phyloP scores from a whole-genome alignment of 164 flowering plant genomes.

The Liquidambar formosana region DNA sequence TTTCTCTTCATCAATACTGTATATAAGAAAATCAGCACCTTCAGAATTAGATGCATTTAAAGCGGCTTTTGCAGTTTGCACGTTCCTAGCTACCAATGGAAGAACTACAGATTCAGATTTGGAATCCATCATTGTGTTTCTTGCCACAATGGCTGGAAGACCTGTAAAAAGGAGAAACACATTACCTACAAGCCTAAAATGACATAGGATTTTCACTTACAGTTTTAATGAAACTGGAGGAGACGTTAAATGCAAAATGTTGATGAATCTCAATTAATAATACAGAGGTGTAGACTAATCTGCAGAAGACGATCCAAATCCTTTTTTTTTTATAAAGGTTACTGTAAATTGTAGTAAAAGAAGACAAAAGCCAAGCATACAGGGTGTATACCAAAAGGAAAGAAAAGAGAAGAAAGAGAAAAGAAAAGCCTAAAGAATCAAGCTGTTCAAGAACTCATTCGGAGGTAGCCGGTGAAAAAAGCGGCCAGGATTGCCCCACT shows the following conservation, averaged over 20 bases:
- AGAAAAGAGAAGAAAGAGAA: too few species aligned
- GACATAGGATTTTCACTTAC: background rate
- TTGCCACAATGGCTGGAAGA: slow-evolving; percentile 88
- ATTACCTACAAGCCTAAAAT: background rate
- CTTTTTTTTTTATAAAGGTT: too few species aligned
- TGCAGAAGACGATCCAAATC: background rate
- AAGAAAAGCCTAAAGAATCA: too few species aligned
- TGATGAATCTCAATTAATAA: background rate
- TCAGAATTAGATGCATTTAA: slow-evolving; percentile 69
- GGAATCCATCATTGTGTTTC: slow-evolving; percentile 80
- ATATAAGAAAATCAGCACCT: slow-evolving; percentile 91
- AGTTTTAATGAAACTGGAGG: background rate
- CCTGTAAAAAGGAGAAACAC: slow-evolving; percentile 37
- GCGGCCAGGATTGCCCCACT: too few species aligned
- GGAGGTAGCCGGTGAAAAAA: too few species aligned
- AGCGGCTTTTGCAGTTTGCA: slow-evolving; percentile 59
- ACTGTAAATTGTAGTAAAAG: too few species aligned
- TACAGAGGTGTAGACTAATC: background rate
- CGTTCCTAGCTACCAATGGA: slow-evolving; percentile 79
- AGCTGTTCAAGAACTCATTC: too few species aligned
- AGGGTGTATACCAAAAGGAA: too few species aligned
- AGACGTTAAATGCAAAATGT: background rate
- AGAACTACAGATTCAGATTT: slow-evolving; percentile 67
- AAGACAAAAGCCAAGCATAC: too few species aligned
- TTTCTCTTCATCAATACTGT: slow-evolving; percentile 24